Base-by-base conservation (phyloP, 1,284 basidiomycete genomes). In the Rhizoctonia solani region DNA sequence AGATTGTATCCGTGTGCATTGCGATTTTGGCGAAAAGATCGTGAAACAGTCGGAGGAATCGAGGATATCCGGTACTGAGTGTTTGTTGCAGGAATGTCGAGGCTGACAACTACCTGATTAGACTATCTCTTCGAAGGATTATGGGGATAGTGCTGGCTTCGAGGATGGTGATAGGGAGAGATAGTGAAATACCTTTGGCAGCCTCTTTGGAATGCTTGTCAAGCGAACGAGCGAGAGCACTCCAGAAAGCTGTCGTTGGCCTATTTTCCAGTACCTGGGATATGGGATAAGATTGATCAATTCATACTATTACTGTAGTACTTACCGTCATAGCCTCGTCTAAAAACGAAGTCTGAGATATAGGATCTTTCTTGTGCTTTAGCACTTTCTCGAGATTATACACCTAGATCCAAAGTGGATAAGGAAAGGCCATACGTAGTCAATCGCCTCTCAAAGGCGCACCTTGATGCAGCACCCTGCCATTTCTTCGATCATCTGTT, bases 11-110 rank as follows among this genome's bases (percentile, higher is more conserved):
- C 0, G 95, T 97, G 73, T 97, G 92, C 3, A 97, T 88, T 0
- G 93, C 87, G 54, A 98, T 95, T 76, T 95, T 95, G 19, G 90
- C 87, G 75, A 98, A 98, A 77, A 98, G 96, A 44, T 95, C 93
- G 66, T 98, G 95, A 77, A 98, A 95, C 11, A 97, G 81, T 13
- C 96, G 85, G 5, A 98, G 76, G 2, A 98, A 80, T 55, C 85
- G 85, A 1, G 93, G 92, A 77, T 98, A 98, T 21, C 92, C 90
- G 1, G 84, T 81, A 72, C 89, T 88, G 23, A 98, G 80, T 1
- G 92, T 90, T 75, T 94, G 92, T 71, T 95, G 92, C 11, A 98
- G 78, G 77, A 98, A 91, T 3, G 84, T 83, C 0, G 92, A 95
- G 25, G 81, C 91, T 93, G 71, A 41, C n/a, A n/a, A n/a, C n/a